phyloP scores from a whole-genome alignment of 805 yeast species.

The Candida chauliodis region DNA sequence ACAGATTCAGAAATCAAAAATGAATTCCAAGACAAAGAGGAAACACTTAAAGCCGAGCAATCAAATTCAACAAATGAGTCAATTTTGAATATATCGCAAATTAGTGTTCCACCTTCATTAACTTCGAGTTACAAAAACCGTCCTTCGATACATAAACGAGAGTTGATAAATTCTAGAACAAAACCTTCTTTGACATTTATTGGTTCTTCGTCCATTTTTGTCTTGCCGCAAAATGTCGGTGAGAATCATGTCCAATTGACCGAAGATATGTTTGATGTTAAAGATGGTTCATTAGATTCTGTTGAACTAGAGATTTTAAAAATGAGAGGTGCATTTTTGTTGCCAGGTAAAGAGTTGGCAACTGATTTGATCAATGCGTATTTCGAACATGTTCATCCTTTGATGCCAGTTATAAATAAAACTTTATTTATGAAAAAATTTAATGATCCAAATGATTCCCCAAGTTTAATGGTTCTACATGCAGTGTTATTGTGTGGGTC shows the following conservation, averaged over 20 bases:
- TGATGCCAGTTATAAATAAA: constrained; percentile 65
- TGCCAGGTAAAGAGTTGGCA: constrained; percentile 59
- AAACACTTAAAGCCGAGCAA: neutral
- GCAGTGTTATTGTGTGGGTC: constrained; percentile 69
- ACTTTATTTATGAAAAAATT: constrained; percentile 55
- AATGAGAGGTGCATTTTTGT: constrained; percentile 63
- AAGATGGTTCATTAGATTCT: constrained; percentile 41
- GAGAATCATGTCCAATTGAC: constrained; percentile 46
- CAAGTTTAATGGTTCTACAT: constrained; percentile 63
- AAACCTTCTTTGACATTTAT: constrained; percentile 43
- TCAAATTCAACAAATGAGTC: constrained; percentile 25
- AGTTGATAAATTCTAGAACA: constrained; percentile 22
- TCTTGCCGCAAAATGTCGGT: constrained; percentile 44
- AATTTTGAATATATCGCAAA: constrained; percentile 38
- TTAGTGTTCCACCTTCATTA: constrained; percentile 41
- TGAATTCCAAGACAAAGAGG: neutral
- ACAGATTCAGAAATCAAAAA: neutral
- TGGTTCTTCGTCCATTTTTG: constrained; percentile 51
- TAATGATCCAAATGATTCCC: constrained; percentile 54
- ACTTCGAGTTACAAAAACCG: constrained; percentile 38
- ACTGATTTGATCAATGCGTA: constrained; percentile 58
- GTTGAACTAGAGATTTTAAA: constrained; percentile 65
- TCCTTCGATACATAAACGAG: constrained; percentile 36
- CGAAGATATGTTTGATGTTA: constrained; percentile 35
- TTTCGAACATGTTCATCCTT: constrained; percentile 64